Conservation (phyloP, 1,139 yeast species). For the Geotrichum bryndzae region DNA sequence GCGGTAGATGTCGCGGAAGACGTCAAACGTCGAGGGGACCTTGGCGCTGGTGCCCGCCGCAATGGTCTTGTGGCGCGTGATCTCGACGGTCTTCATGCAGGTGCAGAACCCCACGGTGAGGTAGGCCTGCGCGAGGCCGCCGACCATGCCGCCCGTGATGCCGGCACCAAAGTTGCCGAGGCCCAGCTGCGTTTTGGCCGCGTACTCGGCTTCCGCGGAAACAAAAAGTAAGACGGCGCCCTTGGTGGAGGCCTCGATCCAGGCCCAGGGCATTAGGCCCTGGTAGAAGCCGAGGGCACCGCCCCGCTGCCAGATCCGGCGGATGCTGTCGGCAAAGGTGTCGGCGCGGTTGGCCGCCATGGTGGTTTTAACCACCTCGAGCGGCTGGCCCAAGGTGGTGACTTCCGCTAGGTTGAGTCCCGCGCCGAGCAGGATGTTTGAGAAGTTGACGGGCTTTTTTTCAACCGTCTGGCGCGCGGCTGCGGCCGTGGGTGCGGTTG, state of each 20-base stretch:
- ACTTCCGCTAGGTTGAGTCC: slow-evolving; percentile 89
- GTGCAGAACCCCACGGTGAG: slow-evolving; percentile 97
- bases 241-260: slow-evolving; percentile 98
- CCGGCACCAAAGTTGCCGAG: slow-evolving; percentile 73
- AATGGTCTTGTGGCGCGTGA: slow-evolving; percentile 81
- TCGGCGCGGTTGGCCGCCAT: slow-evolving; percentile 93
- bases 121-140: slow-evolving; percentile 95
- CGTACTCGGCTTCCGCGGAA: slow-evolving; percentile 85
- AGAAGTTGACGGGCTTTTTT: slow-evolving; percentile 82
- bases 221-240: slow-evolving; percentile 96
- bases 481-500: neutral
- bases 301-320: slow-evolving; percentile 86
- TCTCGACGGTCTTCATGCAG: slow-evolving; percentile 96
- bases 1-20: slow-evolving; percentile 73
- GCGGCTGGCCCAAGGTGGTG: slow-evolving; percentile 91
- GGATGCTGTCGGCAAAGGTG: slow-evolving; percentile 59
- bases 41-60: slow-evolving; percentile 44
- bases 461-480: slow-evolving; percentile 34
- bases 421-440: slow-evolving; percentile 90
- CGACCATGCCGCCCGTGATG: slow-evolving; percentile 89
- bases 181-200: slow-evolving; percentile 53
- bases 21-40: slow-evolving; percentile 75
- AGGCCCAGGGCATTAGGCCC: slow-evolving; percentile 98
- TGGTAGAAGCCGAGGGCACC: slow-evolving; percentile 90
- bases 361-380: slow-evolving; percentile 92